phyloP scores from a whole-genome alignment of 2,329 filamentous ascomycete species.

The Microcyclospora tardicrescens region DNA sequence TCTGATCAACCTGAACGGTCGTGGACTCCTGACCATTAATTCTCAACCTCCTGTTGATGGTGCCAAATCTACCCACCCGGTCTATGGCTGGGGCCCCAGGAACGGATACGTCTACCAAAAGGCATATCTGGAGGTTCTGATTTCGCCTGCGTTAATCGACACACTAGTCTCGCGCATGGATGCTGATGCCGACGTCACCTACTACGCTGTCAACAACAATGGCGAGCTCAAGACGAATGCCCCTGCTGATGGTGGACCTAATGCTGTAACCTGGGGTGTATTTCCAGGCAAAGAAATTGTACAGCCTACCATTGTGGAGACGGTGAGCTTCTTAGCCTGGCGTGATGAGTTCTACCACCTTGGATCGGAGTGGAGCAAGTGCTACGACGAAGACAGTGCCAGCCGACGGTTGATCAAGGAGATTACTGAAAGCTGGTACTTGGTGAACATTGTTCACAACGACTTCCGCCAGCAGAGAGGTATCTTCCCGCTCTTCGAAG shows the following conservation, averaged over 20 bases:
- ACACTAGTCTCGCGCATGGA: slow-evolving; percentile 70
- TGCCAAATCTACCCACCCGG: slow-evolving; percentile 70
- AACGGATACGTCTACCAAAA: slow-evolving; percentile 99
- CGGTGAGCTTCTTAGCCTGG: slow-evolving; percentile 94
- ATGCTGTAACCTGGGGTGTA: slow-evolving; percentile 98
- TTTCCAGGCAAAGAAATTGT: slow-evolving; percentile 98
- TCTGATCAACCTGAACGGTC: slow-evolving; percentile 68
- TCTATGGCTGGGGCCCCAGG: slow-evolving; percentile 86
- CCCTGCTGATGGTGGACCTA: slow-evolving; percentile 64
- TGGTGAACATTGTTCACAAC: slow-evolving; percentile 97
- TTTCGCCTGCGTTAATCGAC: slow-evolving; percentile 65
- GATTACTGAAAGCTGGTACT: slow-evolving; percentile 81
- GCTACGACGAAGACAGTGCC: slow-evolving; percentile 62
- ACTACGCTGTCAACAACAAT: slow-evolving; percentile 79
- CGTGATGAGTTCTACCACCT: slow-evolving; percentile 94
- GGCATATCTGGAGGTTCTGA: slow-evolving; percentile 83
- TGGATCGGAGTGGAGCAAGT: slow-evolving; percentile 87
- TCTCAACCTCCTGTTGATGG: slow-evolving; percentile 92
- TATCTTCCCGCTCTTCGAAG: slow-evolving; percentile 78
- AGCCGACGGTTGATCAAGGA: slow-evolving; percentile 68
- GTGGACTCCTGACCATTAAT: slow-evolving; percentile 89
- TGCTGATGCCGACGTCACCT: slow-evolving; percentile 69
- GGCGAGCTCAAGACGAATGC: slow-evolving; percentile 78
- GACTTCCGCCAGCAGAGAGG: slow-evolving; percentile 78
- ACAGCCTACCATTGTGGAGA: slow-evolving; percentile 99